Conservation (phyloP, 2,329 filamentous ascomycete genomes). For the Alternaria rosae region DNA sequence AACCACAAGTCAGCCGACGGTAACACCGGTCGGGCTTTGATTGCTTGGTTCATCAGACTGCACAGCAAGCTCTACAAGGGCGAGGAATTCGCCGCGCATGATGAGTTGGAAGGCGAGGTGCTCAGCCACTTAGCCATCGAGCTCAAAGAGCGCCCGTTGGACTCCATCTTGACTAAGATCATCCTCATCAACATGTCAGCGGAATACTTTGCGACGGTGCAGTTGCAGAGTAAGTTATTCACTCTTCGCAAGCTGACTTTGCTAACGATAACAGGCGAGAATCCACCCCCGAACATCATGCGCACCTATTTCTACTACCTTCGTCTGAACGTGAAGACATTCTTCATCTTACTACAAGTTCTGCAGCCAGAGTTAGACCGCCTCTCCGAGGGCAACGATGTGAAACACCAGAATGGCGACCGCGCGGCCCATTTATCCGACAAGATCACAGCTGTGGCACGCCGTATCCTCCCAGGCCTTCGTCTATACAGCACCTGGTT, state of each 20-base stretch:
- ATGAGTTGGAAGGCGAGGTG: conserved; percentile 86
- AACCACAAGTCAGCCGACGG: conserved; percentile 49
- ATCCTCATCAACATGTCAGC: conserved; percentile 86
- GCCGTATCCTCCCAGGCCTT: conserved; percentile 68
- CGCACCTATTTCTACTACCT: conserved; percentile 68
- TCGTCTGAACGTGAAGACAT: conserved; percentile 78
- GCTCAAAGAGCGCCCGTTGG: conserved; percentile 71
- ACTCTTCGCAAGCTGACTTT: conserved; percentile 14
- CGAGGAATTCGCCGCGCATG: conserved; percentile 74
- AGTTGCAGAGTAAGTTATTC: conserved; percentile 61
- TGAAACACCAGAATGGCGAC: conserved; percentile 51
- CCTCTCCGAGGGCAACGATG: conserved; percentile 57
- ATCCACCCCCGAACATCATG: conserved; percentile 46
- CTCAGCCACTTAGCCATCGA: conserved; percentile 77
- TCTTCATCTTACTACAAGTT: conserved; percentile 74
- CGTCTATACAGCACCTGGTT: conserved; percentile 75
- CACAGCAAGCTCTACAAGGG: conserved; percentile 87
- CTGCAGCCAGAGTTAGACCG: conserved; percentile 73
- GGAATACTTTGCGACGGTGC: conserved; percentile 73
- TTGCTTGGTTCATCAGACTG: conserved; percentile 83
- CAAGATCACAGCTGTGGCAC: conserved; percentile 65
- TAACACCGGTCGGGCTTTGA: conserved; percentile 69
- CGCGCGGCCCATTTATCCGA: conserved; percentile 51
- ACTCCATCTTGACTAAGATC: conserved; percentile 76
- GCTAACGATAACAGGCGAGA: conserved; percentile 29